These are phyloP conservation scores for Astragalus membranaceus DNA, from an alignment of 306 rosid species.

Conservation along the genomic window DNA sequence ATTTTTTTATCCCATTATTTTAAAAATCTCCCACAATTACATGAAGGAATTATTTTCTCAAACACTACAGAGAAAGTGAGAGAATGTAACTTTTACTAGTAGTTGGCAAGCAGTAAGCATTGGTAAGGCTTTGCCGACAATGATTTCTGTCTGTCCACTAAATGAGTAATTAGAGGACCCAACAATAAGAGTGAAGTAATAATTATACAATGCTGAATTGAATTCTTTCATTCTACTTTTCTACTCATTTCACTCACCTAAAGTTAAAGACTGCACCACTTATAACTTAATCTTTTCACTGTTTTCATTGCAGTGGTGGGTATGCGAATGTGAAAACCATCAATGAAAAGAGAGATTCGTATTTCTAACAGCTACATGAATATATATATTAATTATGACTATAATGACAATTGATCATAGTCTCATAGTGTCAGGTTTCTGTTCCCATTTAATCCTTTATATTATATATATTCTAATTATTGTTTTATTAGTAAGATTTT, in stretches of 20 bases:
- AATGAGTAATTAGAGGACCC: slow-evolving; percentile 37
- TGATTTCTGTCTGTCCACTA: slow-evolving; percentile 47
- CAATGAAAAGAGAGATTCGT: slow-evolving; percentile 25
- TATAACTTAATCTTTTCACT: slow-evolving; percentile 36
- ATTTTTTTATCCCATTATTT: no score
- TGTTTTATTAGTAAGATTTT: neutral
- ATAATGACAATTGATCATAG: slow-evolving; percentile 29
- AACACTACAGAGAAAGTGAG: neutral
- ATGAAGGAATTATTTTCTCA: no score
- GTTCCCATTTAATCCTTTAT: neutral
- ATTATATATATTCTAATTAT: neutral
- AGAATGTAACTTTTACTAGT: neutral
- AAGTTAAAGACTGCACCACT: slow-evolving; percentile 32
- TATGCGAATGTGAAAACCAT: slow-evolving; percentile 28
- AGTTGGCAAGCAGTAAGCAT: slow-evolving; percentile 47
- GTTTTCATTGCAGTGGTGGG: slow-evolving; percentile 35
- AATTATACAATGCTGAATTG: slow-evolving; percentile 23
- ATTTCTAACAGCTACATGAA: slow-evolving; percentile 30
- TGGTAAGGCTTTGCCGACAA: slow-evolving; percentile 53
- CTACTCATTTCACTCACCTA: slow-evolving; percentile 22
- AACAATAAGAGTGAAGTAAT: slow-evolving; percentile 10
- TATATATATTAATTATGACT: slow-evolving; percentile 26
- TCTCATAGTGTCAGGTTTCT: neutral
- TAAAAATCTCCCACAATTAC: no score
- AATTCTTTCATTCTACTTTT: slow-evolving; percentile 26